Conservation (phyloP, 257 asterid genomes). For the Phtheirospermum japonicum region DNA sequence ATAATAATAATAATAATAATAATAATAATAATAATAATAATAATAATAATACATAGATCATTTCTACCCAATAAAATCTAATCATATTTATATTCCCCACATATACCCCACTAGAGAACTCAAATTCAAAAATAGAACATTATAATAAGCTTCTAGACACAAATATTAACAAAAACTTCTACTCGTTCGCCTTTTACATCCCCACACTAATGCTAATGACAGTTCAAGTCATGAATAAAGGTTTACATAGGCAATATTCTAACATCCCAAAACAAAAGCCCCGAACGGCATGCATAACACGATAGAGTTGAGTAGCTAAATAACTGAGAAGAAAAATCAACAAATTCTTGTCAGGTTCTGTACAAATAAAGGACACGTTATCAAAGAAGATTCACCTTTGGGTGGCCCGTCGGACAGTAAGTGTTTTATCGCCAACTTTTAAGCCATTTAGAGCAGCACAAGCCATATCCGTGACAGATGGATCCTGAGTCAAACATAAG, state of each 20-base stretch:
- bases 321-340: slow-evolving; percentile 6
- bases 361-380: slow-evolving; percentile 15
- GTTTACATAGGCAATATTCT: slow-evolving; percentile 9
- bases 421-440: slow-evolving; percentile 60
- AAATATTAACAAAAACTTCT: background rate
- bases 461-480: slow-evolving; percentile 57
- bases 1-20: background rate
- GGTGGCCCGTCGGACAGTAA: slow-evolving; percentile 58
- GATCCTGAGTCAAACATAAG: slow-evolving; percentile 42
- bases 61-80: background rate
- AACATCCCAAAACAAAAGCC: slow-evolving; percentile 21
- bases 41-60: too few relatives aligned
- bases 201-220: background rate
- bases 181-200: background rate
- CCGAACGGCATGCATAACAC: background rate
- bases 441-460: slow-evolving; percentile 64
- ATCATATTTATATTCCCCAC: background rate
- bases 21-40: background rate
- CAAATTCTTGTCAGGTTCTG: too few relatives aligned
- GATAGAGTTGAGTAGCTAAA: slow-evolving; percentile 3
- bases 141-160: background rate
- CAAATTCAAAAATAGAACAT: background rate
- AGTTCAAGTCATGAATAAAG: background rate
- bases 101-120: background rate
- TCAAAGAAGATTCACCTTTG: slow-evolving; percentile 40